Conservation (phyloP, 2,329 filamentous ascomycete genomes). For the Aspergillus ustus region DNA sequence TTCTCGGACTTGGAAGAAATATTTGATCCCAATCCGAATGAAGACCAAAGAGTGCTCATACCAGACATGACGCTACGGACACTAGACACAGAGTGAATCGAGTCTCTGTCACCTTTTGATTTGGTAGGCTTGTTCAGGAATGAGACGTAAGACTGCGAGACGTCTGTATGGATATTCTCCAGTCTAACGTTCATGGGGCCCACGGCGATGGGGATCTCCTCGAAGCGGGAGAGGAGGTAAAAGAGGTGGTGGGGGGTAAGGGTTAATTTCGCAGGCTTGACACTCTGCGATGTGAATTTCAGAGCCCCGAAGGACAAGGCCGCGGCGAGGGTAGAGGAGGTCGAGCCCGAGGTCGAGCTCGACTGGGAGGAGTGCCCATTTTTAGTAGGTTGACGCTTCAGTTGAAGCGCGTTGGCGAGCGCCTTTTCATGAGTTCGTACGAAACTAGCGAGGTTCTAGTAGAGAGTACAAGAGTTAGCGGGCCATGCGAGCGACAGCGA, state of each 20-base stretch:
- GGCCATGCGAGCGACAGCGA: not conserved
- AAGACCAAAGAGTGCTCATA: slow-evolving; percentile 92
- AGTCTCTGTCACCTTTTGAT: slow-evolving; percentile 83
- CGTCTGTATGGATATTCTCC: slow-evolving; percentile 90
- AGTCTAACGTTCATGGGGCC: slow-evolving; percentile 95
- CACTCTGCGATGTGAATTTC: slow-evolving; percentile 79
- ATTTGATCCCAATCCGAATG: slow-evolving; percentile 79
- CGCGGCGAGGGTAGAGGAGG: slow-evolving; percentile 74
- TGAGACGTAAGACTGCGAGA: slow-evolving; percentile 87
- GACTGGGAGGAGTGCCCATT: slow-evolving; percentile 66
- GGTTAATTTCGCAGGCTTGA: slow-evolving; percentile 89
- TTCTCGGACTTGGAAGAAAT: slow-evolving; percentile 85
- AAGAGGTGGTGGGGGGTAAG: slow-evolving; percentile 96
- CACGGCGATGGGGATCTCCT: slow-evolving; percentile 86
- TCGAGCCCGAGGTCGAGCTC: slow-evolving; percentile 66
- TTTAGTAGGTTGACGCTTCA: slow-evolving; percentile 71
- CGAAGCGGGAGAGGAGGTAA: slow-evolving; percentile 92
- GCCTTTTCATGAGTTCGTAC: slow-evolving; percentile 97
- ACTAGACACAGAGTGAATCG: slow-evolving; percentile 93
- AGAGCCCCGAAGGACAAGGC: slow-evolving; percentile 86
- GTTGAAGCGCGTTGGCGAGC: slow-evolving; percentile 90
- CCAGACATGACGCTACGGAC: slow-evolving; percentile 96
- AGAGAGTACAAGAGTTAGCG: slow-evolving; percentile 18
- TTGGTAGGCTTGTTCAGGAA: slow-evolving; percentile 85
- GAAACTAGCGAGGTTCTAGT: slow-evolving; percentile 89